phyloP scores from a whole-genome alignment of 441 rosid genomes.

The Manihot esculenta region DNA sequence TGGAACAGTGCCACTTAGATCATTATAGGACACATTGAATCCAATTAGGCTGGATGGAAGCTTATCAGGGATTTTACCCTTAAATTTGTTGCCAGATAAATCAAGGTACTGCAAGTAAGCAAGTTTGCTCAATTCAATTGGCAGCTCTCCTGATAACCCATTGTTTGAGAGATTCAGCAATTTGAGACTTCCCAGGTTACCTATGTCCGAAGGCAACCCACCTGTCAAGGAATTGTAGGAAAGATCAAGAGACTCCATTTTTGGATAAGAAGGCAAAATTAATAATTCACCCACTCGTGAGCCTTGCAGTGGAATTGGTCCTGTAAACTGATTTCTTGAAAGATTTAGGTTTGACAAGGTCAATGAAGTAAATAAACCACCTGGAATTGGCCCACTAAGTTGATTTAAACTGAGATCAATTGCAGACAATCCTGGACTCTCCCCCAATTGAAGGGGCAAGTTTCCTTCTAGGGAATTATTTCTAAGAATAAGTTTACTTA shows the following conservation, averaged over 20 bases:
- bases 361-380: slow-evolving; percentile 54
- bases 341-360: slow-evolving; percentile 68
- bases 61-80: slow-evolving; percentile 63
- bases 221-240: slow-evolving; percentile 72
- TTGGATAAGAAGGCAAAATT: slow-evolving; percentile 44
- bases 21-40: slow-evolving; percentile 76
- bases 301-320: slow-evolving; percentile 64
- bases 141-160: slow-evolving; percentile 61
- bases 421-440: slow-evolving; percentile 44
- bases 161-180: slow-evolving; percentile 72
- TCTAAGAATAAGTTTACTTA: slow-evolving; percentile 54
- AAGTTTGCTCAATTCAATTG: slow-evolving; percentile 73
- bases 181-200: slow-evolving; percentile 56
- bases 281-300: slow-evolving; percentile 58
- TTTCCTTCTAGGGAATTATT: slow-evolving; percentile 60
- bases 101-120: slow-evolving; percentile 66
- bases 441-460: slow-evolving; percentile 57
- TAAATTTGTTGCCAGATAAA: slow-evolving; percentile 72
- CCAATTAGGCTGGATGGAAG: slow-evolving; percentile 55
- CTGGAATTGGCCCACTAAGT: slow-evolving; percentile 63
- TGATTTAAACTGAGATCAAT: slow-evolving; percentile 77
- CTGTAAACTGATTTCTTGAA: slow-evolving; percentile 66
- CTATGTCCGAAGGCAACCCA: slow-evolving; percentile 59
- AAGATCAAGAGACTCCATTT: slow-evolving; percentile 85
- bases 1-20: slow-evolving; percentile 72